These are phyloP conservation scores for Antrodiella citrinella DNA, from an alignment of 768 basidiomycete genomes.

Conservation along the genomic window DNA sequence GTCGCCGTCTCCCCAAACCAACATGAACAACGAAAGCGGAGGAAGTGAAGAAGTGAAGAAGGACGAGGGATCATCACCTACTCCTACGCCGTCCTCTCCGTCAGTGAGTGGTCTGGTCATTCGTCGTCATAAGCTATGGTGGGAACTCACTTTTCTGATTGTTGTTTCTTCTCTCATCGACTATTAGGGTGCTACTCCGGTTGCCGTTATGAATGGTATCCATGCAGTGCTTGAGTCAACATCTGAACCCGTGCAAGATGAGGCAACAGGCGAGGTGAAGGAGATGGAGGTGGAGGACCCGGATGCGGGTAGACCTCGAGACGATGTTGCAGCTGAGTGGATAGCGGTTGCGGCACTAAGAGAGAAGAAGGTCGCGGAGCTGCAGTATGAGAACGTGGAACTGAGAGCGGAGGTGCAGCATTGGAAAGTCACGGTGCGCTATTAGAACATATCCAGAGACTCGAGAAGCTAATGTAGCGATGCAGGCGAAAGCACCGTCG, in stretches of 20 bases:
- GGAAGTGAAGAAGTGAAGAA: slow-evolving; percentile 21
- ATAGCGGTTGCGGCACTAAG: slow-evolving; percentile 32
- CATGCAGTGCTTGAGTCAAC: slow-evolving; percentile 21
- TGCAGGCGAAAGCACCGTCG: background rate
- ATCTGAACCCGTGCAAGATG: background rate
- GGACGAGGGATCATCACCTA: slow-evolving; percentile 38
- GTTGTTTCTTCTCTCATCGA: slow-evolving; percentile 34
- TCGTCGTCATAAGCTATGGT: slow-evolving; percentile 36
- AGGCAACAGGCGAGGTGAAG: slow-evolving; percentile 8
- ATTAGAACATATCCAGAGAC: no score
- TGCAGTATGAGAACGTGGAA: slow-evolving; percentile 38
- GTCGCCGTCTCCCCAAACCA: background rate
- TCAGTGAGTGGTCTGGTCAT: slow-evolving; percentile 60
- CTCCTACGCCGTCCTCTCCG: slow-evolving; percentile 48
- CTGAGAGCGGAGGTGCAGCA: slow-evolving; percentile 34
- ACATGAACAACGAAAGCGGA: no score
- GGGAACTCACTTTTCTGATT: slow-evolving; percentile 45
- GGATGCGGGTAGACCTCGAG: background rate
- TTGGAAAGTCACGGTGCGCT: slow-evolving; percentile 38
- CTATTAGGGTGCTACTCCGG: slow-evolving; percentile 33
- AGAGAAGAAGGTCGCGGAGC: slow-evolving; percentile 36
- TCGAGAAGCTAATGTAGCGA: background rate
- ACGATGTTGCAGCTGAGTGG: slow-evolving; percentile 23
- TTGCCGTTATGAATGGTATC: slow-evolving; percentile 25
- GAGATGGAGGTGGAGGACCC: slow-evolving; percentile 19